These are phyloP conservation scores for Penstemon davidsonii DNA, from an alignment of 257 asterid genomes.

Conservation along the genomic window DNA sequence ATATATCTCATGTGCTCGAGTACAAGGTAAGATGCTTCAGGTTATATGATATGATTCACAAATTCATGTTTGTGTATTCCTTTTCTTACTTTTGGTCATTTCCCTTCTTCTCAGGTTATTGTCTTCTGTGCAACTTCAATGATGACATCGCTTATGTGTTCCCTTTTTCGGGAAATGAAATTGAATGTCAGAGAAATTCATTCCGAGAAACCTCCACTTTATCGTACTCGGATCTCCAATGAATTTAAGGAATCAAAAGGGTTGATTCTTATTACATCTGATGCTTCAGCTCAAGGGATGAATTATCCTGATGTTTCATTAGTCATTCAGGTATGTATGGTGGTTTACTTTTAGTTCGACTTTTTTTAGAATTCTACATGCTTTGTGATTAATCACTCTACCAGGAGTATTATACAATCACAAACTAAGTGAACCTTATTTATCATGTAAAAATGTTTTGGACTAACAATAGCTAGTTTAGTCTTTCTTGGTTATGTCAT, in stretches of 20 bases:
- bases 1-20: constrained; percentile 64
- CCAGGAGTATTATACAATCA: no score
- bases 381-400: no score
- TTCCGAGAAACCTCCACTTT: constrained; percentile 70
- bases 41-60: neutral
- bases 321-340: constrained; percentile 70
- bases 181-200: constrained; percentile 81
- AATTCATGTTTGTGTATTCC: neutral
- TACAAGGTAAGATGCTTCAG: constrained; percentile 59
- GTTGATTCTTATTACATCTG: constrained; percentile 68
- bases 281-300: constrained; percentile 76
- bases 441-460: no score
- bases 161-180: constrained; percentile 76
- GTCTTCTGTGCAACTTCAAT: constrained; percentile 83
- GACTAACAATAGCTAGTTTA: neutral
- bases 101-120: constrained; percentile 56
- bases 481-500: neutral
- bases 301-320: constrained; percentile 90
- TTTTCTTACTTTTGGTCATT: constrained; percentile 20
- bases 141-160: constrained; percentile 80
- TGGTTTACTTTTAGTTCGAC: neutral
- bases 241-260: constrained; percentile 85
- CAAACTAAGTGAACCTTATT: no score
- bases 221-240: constrained; percentile 70
- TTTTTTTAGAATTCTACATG: no score